Conservation (phyloP, 352 stramenopile genomes). For the Pythium periplocum region DNA sequence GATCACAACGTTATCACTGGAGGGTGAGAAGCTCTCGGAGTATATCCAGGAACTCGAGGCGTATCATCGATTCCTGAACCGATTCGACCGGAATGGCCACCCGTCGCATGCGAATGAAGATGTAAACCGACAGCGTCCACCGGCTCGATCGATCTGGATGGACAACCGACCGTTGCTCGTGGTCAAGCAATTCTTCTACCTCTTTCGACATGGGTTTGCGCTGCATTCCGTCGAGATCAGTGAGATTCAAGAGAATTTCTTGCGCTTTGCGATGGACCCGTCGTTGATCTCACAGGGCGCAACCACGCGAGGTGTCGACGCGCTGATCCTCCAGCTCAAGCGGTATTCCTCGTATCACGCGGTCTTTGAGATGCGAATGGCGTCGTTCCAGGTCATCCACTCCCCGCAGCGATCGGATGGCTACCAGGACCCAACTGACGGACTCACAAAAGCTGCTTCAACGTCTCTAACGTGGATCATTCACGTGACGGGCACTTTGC, state of each 20-base stretch:
- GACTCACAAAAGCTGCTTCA: too few relatives aligned
- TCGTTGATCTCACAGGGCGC: slow-evolving; percentile 29
- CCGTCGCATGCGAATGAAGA: too few relatives aligned
- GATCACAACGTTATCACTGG: slow-evolving; percentile 53
- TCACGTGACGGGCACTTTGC: slow-evolving; percentile 26
- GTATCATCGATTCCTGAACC: slow-evolving; percentile 44
- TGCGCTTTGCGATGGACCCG: slow-evolving; percentile 38
- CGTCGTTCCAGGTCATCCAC: slow-evolving; percentile 21
- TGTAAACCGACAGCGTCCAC: too few relatives aligned
- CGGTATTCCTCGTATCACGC: slow-evolving; percentile 68
- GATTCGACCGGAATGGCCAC: slow-evolving; percentile 9
- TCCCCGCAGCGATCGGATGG: slow-evolving; percentile 4
- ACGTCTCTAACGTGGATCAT: slow-evolving; percentile 22
- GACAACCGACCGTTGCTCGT: slow-evolving; percentile 30
- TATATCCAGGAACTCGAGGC: slow-evolving; percentile 37
- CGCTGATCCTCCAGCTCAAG: slow-evolving; percentile 59
- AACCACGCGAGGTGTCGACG: slow-evolving; percentile 30
- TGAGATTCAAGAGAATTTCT: slow-evolving; percentile 50
- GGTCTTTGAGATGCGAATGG: slow-evolving; percentile 31
- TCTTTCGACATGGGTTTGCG: slow-evolving; percentile 54
- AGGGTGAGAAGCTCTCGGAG: slow-evolving; percentile 43
- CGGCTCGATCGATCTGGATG: background rate
- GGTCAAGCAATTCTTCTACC: slow-evolving; percentile 40
- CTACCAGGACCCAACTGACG: too few relatives aligned
- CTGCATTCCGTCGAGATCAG: slow-evolving; percentile 56